Evolutionary conservation across 2,329 filamentous ascomycete genomes (phyloP), one percentile per base, ranked within the genome.

Genomic region (Alternaria ethzedia): DNA sequence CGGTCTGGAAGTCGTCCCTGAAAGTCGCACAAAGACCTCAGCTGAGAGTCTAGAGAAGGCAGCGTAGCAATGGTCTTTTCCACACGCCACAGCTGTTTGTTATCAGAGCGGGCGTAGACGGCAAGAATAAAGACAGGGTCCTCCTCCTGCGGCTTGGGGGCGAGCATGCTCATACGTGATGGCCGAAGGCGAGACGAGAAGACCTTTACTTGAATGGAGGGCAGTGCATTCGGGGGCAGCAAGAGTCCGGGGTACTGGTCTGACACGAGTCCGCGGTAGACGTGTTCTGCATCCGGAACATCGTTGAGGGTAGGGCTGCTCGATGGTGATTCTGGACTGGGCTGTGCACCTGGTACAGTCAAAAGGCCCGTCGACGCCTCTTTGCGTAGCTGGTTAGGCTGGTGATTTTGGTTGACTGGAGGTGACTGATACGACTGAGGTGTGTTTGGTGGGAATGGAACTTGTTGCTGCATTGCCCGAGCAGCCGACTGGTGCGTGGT

Each of bases 161-260:
- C 92, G 73, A 97, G 84, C 70, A 96, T 87, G 77, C 94, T 97
- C 41, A 93, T 89, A 67, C 95, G 86, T 0, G 95, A 97, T 13
- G 95, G 96, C 75, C 93, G 94, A 84, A 99, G 89, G n/a, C 96
- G 90, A 21, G 96, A 98, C 5, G 96, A 98, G 4, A 94, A 93
- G 5, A 97, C 95, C 77, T 88, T 92, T 51, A 97, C 89, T 67
- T 91, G 88, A 59, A 99, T 91, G 1, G 92, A 93, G 4, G 93
- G 91, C 8, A 99, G 84, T 6, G 94, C 94, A 77, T 97, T 96
- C 0, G 96, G 95, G 10, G 94, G 90, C 2, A 99, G 84, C 21
- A 98, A 82, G 8, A 98, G 85, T 66, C 93, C 91, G 1, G 95
- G 94, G 76, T 94, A 95, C 68, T 97, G 92, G 0, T 97, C 93